phyloP scores from a whole-genome alignment of 2,329 filamentous ascomycete genomes.

The Diaporthe destruens region DNA sequence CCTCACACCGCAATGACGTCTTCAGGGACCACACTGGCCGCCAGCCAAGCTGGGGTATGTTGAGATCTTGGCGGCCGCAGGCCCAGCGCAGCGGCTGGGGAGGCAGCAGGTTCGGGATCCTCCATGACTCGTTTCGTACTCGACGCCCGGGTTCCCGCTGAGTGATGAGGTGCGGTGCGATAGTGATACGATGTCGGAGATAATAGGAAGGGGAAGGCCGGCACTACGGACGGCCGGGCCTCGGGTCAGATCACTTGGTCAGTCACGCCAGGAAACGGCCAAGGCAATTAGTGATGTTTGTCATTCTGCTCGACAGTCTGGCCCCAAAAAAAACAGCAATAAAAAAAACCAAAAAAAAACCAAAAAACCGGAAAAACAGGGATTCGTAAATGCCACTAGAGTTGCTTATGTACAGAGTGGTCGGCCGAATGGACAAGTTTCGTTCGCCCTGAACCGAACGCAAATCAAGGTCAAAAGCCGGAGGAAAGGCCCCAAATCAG shows the following conservation, averaged over 20 bases:
- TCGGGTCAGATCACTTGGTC: constrained; percentile 11
- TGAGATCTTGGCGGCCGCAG: constrained; percentile 4
- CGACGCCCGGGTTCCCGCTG: constrained; percentile 15
- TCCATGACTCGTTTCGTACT: constrained; percentile 24
- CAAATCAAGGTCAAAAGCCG: constrained; percentile 22
- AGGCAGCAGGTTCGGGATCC: neutral
- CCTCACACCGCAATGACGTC: constrained; percentile 21
- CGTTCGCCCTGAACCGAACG: constrained; percentile 4
- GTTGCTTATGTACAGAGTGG: constrained; percentile 27
- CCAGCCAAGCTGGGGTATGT: constrained; percentile 19
- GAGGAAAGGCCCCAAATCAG: constrained; percentile 8
- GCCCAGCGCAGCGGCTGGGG: constrained; percentile 1
- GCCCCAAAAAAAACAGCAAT: neutral
- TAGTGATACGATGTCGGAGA: constrained; percentile 31
- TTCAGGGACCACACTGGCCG: constrained; percentile 1
- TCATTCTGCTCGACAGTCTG: neutral
- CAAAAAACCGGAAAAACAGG: no score
- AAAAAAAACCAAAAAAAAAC: no score
- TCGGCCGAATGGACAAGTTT: constrained; percentile 11
- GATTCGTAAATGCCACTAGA: constrained; percentile 27
- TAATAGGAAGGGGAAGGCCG: constrained; percentile 4
- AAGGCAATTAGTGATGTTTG: neutral
- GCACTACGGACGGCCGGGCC: neutral
- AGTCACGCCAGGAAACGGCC: neutral
- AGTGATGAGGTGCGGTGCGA: constrained; percentile 17